Conservation (phyloP, 768 basidiomycete genomes). For the Epithele typhae region DNA sequence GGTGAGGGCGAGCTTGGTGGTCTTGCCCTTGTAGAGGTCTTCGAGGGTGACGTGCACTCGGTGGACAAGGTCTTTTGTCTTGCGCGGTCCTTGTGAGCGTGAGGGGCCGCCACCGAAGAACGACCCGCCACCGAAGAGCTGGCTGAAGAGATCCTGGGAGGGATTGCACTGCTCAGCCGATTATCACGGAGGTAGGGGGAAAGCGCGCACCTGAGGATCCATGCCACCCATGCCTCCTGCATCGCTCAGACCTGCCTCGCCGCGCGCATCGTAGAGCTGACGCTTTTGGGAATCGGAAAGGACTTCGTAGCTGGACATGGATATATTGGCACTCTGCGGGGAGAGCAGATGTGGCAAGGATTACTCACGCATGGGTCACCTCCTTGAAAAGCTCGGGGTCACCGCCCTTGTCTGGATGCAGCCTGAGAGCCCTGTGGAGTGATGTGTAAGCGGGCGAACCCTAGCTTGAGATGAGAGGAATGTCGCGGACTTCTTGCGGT, state of each 20-base stretch:
- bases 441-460: constrained; percentile 6
- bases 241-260: constrained; percentile 87
- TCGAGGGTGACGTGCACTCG: constrained; percentile 95
- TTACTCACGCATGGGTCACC: constrained; percentile 86
- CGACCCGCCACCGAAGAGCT: constrained; percentile 85
- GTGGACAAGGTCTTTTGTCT: constrained; percentile 97
- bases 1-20: constrained; percentile 94
- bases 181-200: not conserved
- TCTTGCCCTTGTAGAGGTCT: constrained; percentile 98
- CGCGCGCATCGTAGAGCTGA: constrained; percentile 80
- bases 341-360: not conserved
- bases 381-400: constrained; percentile 98
- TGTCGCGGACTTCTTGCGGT: constrained; percentile 78
- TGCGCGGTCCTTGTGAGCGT: constrained; percentile 65
- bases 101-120: constrained; percentile 69
- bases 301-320: constrained; percentile 74
- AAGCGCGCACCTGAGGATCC: constrained; percentile 79
- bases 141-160: constrained; percentile 87
- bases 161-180: not conserved
- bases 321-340: not conserved
- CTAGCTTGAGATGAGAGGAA: not conserved
- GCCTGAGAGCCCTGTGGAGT: constrained; percentile 63
- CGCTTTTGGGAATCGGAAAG: constrained; percentile 86
- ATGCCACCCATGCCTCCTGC: constrained; percentile 91
- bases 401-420: constrained; percentile 93